Evolutionary conservation across 495 filamentous ascomycete species (phyloP).

Genomic region (Talaromyces wortmannii): DNA sequence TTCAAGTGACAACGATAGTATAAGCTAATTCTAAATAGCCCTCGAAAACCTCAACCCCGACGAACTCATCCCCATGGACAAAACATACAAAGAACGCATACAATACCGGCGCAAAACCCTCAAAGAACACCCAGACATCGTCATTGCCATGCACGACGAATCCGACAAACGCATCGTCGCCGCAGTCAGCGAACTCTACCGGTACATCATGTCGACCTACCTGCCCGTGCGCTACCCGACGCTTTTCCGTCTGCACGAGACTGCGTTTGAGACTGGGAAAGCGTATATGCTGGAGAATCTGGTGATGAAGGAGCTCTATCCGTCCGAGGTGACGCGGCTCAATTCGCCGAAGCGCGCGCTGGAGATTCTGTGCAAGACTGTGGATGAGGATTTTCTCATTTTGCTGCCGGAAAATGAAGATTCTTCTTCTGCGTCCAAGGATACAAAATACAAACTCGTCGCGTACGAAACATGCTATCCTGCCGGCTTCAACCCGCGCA

Average conservation of each 20-base stretch:
- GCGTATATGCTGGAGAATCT: slow-evolving; percentile 28
- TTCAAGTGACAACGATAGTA: neutral
- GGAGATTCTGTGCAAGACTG: slow-evolving; percentile 43
- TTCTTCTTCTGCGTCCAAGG: neutral
- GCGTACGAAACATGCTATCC: slow-evolving; percentile 70
- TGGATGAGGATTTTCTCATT: slow-evolving; percentile 75
- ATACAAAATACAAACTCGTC: slow-evolving; percentile 49
- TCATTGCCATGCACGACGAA: slow-evolving; percentile 33
- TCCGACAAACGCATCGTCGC: slow-evolving; percentile 28
- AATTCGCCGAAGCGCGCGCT: slow-evolving; percentile 24
- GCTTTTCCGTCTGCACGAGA: slow-evolving; percentile 42
- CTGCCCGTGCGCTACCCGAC: slow-evolving; percentile 60
- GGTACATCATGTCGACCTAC: slow-evolving; percentile 54
- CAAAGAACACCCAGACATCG: slow-evolving; percentile 34
- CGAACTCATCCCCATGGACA: slow-evolving; percentile 60
- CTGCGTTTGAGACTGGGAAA: slow-evolving; percentile 13
- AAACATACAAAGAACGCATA: slow-evolving; percentile 54
- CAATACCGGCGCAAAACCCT: slow-evolving; percentile 44
- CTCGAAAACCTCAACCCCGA: slow-evolving; percentile 46
- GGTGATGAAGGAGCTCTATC: slow-evolving; percentile 35
- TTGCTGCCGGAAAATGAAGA: slow-evolving; percentile 43
- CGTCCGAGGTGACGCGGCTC: slow-evolving; percentile 16
- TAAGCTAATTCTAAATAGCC: slow-evolving; percentile 17
- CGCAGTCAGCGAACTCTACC: slow-evolving; percentile 59
- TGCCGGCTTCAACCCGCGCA: slow-evolving; percentile 57